These are phyloP conservation scores for Trichoderma koningiopsis DNA, from an alignment of 2,329 filamentous ascomycete genomes.

Conservation along the genomic window DNA sequence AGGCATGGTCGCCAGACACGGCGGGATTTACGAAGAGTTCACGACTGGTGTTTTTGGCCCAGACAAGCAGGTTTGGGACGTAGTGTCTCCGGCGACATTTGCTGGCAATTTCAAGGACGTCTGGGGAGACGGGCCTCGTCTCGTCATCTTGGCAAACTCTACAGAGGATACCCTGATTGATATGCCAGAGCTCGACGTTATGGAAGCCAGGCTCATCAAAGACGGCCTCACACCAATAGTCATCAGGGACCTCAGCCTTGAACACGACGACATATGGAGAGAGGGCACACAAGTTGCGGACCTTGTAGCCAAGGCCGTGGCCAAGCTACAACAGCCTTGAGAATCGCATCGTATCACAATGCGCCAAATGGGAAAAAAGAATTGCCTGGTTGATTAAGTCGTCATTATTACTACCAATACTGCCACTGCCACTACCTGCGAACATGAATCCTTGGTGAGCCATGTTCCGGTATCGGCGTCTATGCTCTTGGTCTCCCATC, in stretches of 20 bases:
- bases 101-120: conserved; percentile 44
- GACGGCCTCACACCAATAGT: conserved; percentile 40
- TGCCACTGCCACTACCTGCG: neutral
- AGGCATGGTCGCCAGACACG: conserved; percentile 51
- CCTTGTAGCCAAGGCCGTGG: conserved; percentile 40
- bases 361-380: neutral
- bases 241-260: conserved; percentile 52
- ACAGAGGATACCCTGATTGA: conserved; percentile 54
- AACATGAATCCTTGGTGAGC: neutral
- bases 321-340: conserved; percentile 10
- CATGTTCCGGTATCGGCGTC: conserved; percentile 20
- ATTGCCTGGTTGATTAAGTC: neutral
- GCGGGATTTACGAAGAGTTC: conserved; percentile 57
- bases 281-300: conserved; percentile 59
- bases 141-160: conserved; percentile 50
- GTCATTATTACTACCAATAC: conserved; percentile 3
- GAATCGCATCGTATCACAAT: neutral
- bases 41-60: conserved; percentile 62
- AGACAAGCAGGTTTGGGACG: conserved; percentile 53
- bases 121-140: conserved; percentile 39
- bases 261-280: conserved; percentile 66
- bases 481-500: neutral
- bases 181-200: conserved; percentile 59
- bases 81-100: conserved; percentile 56
- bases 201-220: conserved; percentile 51